A percentile compares a stretch with the other conserved stretches of the same genome.
These are phyloP conservation scores for Exophiala spinifera DNA, from an alignment of 2,329 filamentous ascomycete genomes.

Conservation along the genomic window DNA sequence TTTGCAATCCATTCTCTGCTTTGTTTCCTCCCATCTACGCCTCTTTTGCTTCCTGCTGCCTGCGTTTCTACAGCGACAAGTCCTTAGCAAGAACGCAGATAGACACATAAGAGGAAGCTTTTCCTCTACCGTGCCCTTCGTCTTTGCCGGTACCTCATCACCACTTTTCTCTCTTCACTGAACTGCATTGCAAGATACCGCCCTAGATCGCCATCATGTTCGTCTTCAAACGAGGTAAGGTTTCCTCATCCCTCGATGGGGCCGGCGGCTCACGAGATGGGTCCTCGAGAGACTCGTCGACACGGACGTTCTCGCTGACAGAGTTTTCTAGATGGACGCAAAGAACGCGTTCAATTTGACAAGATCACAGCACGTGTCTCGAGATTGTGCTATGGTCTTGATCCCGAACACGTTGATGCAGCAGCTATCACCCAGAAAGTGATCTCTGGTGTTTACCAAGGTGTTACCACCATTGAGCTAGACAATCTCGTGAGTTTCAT, in stretches of 20 bases:
- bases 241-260: neutral
- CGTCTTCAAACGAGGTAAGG: conserved; percentile 61
- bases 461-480: conserved; percentile 92
- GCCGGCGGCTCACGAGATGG: too few species aligned
- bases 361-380: conserved; percentile 99
- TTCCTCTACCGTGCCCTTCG: neutral
- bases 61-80: conserved; percentile 17
- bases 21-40: conserved; percentile 4
- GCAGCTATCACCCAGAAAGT: conserved; percentile 99
- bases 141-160: neutral
- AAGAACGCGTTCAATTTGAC: conserved; percentile 99
- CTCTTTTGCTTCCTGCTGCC: conserved; percentile 11
- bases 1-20: conserved; percentile 9
- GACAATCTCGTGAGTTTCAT: conserved; percentile 78
- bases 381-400: conserved; percentile 93
- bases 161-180: conserved; percentile 2
- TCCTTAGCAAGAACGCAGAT: conserved; percentile 1
- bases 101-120: conserved; percentile 7
- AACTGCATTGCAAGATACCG: neutral
- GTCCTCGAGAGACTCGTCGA: neutral
- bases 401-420: conserved; percentile 92
- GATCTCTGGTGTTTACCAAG: conserved; percentile 98
- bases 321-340: conserved; percentile 76
- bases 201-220: conserved; percentile 46
- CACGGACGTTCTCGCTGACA: conserved; percentile 16